Conservation (phyloP, 805 yeast species). For the Lipomyces orientalis region DNA sequence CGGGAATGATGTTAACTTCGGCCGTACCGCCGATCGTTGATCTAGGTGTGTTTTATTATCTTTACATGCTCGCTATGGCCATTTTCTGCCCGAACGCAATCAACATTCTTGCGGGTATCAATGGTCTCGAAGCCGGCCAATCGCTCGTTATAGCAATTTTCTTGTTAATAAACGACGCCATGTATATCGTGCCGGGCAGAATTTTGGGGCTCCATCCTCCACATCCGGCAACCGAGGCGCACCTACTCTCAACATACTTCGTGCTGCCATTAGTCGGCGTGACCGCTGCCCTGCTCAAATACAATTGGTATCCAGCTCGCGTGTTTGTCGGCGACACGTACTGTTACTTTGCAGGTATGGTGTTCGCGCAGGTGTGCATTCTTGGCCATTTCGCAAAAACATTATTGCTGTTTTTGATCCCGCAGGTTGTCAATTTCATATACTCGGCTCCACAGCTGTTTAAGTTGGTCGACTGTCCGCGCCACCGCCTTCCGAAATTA, state of each 20-base stretch:
- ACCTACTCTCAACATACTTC: constrained; percentile 77
- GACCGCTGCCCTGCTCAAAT: constrained; percentile 71
- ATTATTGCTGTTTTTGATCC: constrained; percentile 78
- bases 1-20: constrained; percentile 43
- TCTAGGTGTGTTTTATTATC: constrained; percentile 78
- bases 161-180: constrained; percentile 74
- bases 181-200: constrained; percentile 60
- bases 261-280: constrained; percentile 88
- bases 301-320: constrained; percentile 87
- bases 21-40: constrained; percentile 58
- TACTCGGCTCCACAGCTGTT: constrained; percentile 94
- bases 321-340: constrained; percentile 98
- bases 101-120: constrained; percentile 93
- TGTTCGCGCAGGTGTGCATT: constrained; percentile 95
- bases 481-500: constrained; percentile 89
- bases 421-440: constrained; percentile 87
- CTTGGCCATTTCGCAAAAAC: constrained; percentile 97
- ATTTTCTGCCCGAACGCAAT: constrained; percentile 96
- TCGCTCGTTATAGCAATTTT: constrained; percentile 76
- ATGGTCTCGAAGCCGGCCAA: constrained; percentile 97
- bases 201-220: constrained; percentile 33
- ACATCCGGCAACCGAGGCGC: constrained; percentile 75
- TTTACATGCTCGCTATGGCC: constrained; percentile 88
- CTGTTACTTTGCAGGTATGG: constrained; percentile 99
- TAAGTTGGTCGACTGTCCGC: constrained; percentile 87